Conservation (phyloP, 1,139 yeast species). For the Candida neerlandica region DNA sequence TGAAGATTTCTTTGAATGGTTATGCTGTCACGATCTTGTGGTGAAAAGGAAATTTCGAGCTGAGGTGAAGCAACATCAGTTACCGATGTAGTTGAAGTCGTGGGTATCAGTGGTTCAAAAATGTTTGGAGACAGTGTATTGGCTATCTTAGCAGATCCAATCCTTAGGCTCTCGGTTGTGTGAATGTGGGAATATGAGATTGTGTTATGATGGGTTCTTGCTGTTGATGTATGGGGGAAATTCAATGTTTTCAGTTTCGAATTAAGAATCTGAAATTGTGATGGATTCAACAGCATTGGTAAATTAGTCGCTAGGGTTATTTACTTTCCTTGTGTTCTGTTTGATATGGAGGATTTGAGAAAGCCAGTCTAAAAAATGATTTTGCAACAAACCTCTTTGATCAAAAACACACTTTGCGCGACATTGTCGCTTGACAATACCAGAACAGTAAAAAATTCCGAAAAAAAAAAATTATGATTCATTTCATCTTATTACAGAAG, state of each 20-base stretch:
- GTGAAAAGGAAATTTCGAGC: conserved; percentile 23
- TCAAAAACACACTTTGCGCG: background rate
- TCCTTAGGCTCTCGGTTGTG: background rate
- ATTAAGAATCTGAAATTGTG: background rate
- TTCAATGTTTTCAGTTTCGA: background rate
- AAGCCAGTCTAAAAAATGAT: background rate
- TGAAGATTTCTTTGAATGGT: conserved; percentile 27
- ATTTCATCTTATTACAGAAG: background rate
- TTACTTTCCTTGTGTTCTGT: background rate
- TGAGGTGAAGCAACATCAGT: conserved; percentile 25
- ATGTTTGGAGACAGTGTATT: background rate
- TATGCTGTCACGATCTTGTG: conserved; percentile 11
- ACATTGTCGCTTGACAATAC: background rate
- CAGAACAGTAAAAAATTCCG: background rate
- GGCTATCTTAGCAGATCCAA: background rate
- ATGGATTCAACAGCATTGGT: background rate
- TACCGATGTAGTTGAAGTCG: conserved; percentile 1
- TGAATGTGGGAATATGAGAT: background rate
- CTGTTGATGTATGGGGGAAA: background rate
- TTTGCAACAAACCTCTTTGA: background rate
- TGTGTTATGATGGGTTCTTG: background rate
- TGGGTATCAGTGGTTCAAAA: background rate
- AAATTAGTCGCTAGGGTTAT: background rate
- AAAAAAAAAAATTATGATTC: background rate
- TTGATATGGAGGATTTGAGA: background rate